A percentile compares a stretch with the other conserved stretches of the same genome.
Conservation (phyloP, 352 stramenopile species). For the Pythium pyrilobum region DNA sequence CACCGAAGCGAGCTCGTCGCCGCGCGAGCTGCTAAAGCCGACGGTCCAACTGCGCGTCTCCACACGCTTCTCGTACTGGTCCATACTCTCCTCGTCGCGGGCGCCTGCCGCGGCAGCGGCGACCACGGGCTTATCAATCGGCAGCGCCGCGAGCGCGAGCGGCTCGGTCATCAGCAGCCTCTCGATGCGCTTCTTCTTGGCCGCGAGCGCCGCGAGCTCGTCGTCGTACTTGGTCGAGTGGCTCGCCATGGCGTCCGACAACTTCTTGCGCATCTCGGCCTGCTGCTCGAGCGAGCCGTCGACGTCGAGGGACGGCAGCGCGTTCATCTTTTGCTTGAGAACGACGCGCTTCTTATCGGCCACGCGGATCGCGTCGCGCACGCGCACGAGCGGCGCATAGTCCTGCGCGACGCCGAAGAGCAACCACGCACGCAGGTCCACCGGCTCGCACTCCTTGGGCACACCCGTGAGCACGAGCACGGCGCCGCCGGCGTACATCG, state of each 20-base stretch:
- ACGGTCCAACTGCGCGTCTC: constrained; percentile 56
- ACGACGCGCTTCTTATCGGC: constrained; percentile 34
- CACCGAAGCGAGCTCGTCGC: constrained; percentile 34
- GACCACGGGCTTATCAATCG: constrained; percentile 21
- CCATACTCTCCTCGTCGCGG: constrained; percentile 25
- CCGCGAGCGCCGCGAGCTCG: constrained; percentile 28
- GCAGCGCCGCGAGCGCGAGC: constrained; percentile 32
- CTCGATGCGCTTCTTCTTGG: constrained; percentile 32
- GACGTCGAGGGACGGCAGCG: constrained; percentile 42
- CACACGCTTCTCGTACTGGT: constrained; percentile 23
- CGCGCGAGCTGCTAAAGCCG: constrained; percentile 43
- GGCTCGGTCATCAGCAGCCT: constrained; percentile 55
- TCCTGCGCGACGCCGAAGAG: constrained; percentile 55
- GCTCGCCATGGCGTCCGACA: constrained; percentile 34
- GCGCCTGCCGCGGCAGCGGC: constrained; percentile 21
- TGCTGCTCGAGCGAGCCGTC: constrained; percentile 38
- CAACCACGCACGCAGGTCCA: constrained; percentile 54
- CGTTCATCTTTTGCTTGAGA: constrained; percentile 49
- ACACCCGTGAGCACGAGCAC: constrained; percentile 54
- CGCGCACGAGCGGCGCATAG: constrained; percentile 38
- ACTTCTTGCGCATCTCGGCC: constrained; percentile 46
- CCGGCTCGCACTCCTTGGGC: constrained; percentile 38
- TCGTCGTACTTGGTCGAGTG: constrained; percentile 37
- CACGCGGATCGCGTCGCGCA: constrained; percentile 30
- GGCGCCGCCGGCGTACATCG: constrained; percentile 45